phyloP scores from a whole-genome alignment of 2,329 filamentous ascomycete species.

The Geosmithia putterillii region DNA sequence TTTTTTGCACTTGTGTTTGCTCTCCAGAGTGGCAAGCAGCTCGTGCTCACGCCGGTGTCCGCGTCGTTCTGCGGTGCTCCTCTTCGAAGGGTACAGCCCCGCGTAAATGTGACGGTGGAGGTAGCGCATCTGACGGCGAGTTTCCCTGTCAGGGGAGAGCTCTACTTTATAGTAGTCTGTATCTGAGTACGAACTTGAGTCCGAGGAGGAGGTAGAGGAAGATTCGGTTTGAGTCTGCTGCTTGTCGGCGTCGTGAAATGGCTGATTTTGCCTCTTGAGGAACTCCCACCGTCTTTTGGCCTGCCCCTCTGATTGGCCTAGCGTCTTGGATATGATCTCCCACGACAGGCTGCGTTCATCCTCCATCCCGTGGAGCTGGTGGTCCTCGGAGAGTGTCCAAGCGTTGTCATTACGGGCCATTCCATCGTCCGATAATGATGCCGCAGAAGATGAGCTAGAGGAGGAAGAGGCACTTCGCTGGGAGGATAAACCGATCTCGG shows the following conservation, averaged over 20 bases:
- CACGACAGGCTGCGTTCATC: constrained; percentile 13
- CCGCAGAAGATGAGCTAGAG: too few relatives aligned
- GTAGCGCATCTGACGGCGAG: constrained; percentile 14
- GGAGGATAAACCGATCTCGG: not conserved
- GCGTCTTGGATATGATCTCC: constrained; percentile 14
- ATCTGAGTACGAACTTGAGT: constrained; percentile 5
- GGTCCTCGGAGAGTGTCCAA: constrained; percentile 23
- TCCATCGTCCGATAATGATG: not conserved
- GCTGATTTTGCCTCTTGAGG: constrained; percentile 12
- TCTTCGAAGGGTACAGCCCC: constrained; percentile 15
- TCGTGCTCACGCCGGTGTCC: constrained; percentile 16
- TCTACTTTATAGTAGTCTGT: constrained; percentile 6
- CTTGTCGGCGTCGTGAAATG: not conserved
- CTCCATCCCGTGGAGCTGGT: constrained; percentile 20
- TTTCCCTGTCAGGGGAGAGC: constrained; percentile 6
- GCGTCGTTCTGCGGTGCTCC: constrained; percentile 9
- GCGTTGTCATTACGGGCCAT: constrained; percentile 2
- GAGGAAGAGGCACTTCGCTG: not conserved
- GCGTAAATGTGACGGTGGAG: constrained; percentile 16
- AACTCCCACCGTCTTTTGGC: constrained; percentile 17
- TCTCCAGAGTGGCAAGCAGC: constrained; percentile 21
- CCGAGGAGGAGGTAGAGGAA: constrained; percentile 7
- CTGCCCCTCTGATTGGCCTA: constrained; percentile 15
- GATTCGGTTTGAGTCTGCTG: constrained; percentile 1
- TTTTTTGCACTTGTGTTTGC: constrained; percentile 15